Conservation (phyloP, 208 protist genomes). For the Phytomonas sp. region DNA sequence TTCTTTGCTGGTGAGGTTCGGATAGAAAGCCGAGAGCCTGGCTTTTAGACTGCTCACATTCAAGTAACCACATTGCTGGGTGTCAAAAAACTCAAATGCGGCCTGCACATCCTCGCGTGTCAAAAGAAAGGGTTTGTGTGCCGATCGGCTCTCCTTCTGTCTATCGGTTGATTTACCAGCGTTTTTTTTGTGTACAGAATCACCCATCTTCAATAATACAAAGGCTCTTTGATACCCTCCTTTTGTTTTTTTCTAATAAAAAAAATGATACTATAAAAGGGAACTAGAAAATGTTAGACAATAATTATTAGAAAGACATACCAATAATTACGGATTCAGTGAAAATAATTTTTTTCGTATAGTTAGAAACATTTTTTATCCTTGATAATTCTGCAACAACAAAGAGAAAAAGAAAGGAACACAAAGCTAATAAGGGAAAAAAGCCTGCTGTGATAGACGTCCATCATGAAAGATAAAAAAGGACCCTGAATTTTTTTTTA, state of each 20-base stretch:
- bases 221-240: background rate
- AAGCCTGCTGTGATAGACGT: background rate
- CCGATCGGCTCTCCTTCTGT: background rate
- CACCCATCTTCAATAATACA: constrained; percentile 5
- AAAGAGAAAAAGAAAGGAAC: background rate
- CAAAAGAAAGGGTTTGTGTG: constrained; percentile 30
- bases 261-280: background rate
- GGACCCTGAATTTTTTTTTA: background rate
- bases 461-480: background rate
- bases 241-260: background rate
- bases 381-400: background rate
- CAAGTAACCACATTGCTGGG: constrained; percentile 63
- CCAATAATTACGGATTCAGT: background rate
- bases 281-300: background rate
- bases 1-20: constrained; percentile 87
- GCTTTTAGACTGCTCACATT: constrained; percentile 82
- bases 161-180: background rate
- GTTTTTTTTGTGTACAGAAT: constrained; percentile 5
- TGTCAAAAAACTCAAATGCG: constrained; percentile 91
- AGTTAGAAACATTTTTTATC: background rate
- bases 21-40: constrained; percentile 89
- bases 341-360: background rate
- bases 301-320: background rate
- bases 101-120: constrained; percentile 78
- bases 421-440: background rate